Evolutionary conservation across 371 early-diverging fungal genomes (phyloP), one percentile per base, ranked within the genome.

Genomic region (Rhizomucor pusillus): DNA sequence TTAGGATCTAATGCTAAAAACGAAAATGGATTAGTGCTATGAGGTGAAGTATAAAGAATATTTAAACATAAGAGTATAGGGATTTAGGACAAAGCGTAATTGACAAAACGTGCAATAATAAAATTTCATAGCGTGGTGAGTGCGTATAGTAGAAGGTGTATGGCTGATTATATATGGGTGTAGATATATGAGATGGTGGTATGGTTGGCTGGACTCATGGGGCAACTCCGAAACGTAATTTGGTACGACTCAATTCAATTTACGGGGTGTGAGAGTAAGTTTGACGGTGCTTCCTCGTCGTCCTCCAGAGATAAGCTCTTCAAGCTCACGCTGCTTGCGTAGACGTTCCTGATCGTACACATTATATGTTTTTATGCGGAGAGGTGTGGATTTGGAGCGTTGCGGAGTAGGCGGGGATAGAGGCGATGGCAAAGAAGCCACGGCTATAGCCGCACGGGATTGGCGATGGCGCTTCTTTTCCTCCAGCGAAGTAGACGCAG

Each of bases 231-330:
- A 3, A 29, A 29, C 3, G 29, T 29, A 5, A 29, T 29, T 7
- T 29, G 29, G 29, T 29, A 29, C 29, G 29, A 29, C 29, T 29
- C 29, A 29, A 29, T 3, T 29, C 29, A 29, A 29, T 29, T 41
- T 36, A 29, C 54, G 54, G 45, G 77, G 77, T 51, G 77, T 76
- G 45, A 76, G 50, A 39, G 65, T 67, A 48, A 76, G 52, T 46
- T 72, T 76, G 18, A 76, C 52, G 19, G 77, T 76, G 41, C 77
- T 72, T 51, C 65, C 73, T 34, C 73, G 60, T n/a, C 73, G 59
- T 24, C 55, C 55, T 19, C 73, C 67, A 20, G 65, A 63, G 47
- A 76, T 76, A 34, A 72, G 50, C 45, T 76, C 77, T 47, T 76
- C 77, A 7, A 76, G 52, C 41, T 70, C 70, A 36, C 63, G 57